Percentiles rank a stretch among this genome's conserved stretches.
Conservation (phyloP, 768 basidiomycete genomes). For the Tulasnella sp. region DNA sequence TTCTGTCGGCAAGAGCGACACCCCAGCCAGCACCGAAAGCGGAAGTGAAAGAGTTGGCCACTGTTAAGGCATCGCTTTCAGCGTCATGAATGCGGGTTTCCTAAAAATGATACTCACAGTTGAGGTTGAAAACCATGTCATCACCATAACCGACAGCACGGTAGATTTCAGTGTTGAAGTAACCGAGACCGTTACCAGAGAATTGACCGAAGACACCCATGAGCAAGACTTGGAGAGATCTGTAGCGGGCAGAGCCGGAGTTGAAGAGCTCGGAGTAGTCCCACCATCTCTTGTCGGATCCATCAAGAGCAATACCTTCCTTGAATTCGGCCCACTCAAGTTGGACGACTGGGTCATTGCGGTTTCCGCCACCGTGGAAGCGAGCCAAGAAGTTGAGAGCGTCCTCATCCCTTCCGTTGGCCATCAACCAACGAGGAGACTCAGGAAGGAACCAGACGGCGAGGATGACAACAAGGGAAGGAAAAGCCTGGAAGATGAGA, state of each 20-base stretch:
- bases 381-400: conserved; percentile 49
- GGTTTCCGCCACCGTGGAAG: conserved; percentile 35
- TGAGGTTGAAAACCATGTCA: no score
- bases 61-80: no score
- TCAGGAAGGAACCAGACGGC: conserved; percentile 71
- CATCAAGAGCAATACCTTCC: conserved; percentile 37
- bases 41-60: conserved; percentile 24
- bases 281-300: conserved; percentile 44
- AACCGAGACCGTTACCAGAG: conserved; percentile 42
- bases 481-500: conserved; percentile 58
- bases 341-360: conserved; percentile 52
- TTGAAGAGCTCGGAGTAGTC: conserved; percentile 37
- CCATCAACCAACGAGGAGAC: conserved; percentile 72
- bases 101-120: conserved; percentile 20
- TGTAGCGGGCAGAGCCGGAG: conserved; percentile 33
- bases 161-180: conserved; percentile 25
- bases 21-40: conserved; percentile 23
- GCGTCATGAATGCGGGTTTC: conserved; percentile 17
- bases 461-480: conserved; percentile 53
- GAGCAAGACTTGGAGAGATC: conserved; percentile 36
- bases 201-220: conserved; percentile 46
- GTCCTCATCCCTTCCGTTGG: conserved; percentile 63
- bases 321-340: conserved; percentile 61
- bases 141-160: conserved; percentile 16
- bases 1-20: conserved; percentile 23